phyloP scores from a whole-genome alignment of 1,139 yeast species.

The Geotrichum citri-aurantii region DNA sequence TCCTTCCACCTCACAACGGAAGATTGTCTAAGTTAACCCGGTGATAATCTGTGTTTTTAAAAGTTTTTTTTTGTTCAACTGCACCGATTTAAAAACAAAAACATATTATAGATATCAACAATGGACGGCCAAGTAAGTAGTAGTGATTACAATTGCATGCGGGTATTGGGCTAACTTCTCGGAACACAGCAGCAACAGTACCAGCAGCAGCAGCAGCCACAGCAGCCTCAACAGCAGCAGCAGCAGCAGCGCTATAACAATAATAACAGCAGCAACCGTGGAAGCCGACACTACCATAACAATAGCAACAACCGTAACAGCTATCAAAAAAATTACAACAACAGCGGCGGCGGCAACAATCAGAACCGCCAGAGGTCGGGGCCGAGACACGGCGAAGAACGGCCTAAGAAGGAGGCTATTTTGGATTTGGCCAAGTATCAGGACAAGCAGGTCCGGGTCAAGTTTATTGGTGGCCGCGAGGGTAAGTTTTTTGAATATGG shows the following conservation, averaged over 20 bases:
- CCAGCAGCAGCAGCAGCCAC: not conserved
- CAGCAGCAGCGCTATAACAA: slow-evolving; percentile 7
- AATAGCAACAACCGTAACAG: slow-evolving; percentile 5
- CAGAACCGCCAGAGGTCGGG: slow-evolving; percentile 26
- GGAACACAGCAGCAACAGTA: not conserved
- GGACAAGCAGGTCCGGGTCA: slow-evolving; percentile 68
- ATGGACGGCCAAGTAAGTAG: slow-evolving; percentile 1
- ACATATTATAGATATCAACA: not conserved
- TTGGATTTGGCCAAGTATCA: slow-evolving; percentile 73
- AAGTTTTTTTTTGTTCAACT: not conserved
- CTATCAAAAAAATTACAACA: slow-evolving; percentile 1
- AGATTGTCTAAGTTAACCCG: not conserved
- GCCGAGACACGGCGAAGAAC: slow-evolving; percentile 45
- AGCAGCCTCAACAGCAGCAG: slow-evolving; percentile 10
- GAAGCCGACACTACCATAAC: slow-evolving; percentile 2
- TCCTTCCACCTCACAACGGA: too few species aligned
- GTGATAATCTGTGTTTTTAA: too few species aligned
- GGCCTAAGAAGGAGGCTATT: slow-evolving; percentile 87
- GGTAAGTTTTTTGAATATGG: too few species aligned
- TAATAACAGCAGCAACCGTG: slow-evolving; percentile 1
- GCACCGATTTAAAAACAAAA: not conserved
- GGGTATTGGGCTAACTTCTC: not conserved
- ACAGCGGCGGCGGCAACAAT: slow-evolving; percentile 23
- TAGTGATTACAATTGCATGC: not conserved
- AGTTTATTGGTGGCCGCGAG: slow-evolving; percentile 81